Evolutionary conservation across 352 stramenopile genomes (phyloP), one percentile per base, ranked within the genome.

Genomic region (Pelagophyceae sp.): DNA sequence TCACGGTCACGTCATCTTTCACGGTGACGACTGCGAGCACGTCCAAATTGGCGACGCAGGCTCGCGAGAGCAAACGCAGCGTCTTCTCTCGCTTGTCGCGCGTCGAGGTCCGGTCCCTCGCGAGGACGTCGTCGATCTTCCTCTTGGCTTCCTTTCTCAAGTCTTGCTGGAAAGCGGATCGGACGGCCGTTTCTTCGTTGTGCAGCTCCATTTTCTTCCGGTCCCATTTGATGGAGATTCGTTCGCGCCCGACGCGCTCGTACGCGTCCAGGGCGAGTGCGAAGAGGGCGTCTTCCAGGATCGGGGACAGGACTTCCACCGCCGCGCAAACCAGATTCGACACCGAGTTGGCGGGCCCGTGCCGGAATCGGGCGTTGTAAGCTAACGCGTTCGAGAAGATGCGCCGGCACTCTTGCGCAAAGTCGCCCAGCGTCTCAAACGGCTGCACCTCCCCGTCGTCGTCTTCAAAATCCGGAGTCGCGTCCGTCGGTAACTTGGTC

Each of bases 261-360:
- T 74, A 74, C 5, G 33, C 67, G 17, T 74, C 37, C 35, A 74
- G 27, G 5, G 67, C 67, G 33, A 74, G 25, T 3, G 11, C 15
- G 67, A 74, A 74, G 23, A 74, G 67, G 15, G 67, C 67, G 17
- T 74, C 67, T 2, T 74, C 33, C 35, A 74, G 35, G 33, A 74
- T 37, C 15, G 67, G 67, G 11, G 1, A 0, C 35, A 74, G 17
- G 33, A 58, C 33, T 6, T 74, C 67, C 2, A 54, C 37, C 35
- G 67, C 31, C 35, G 5, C 17, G 35, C 33, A 58, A 23, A 74
- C n/a, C 2, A 38, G 6, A 37, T 35, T n/a, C 2, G 20, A 17
- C 15, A 31, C 23, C 35, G 19, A 38, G 35, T 58, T 27, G n/a
- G n/a, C n/a, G n/a, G n/a, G n/a, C n/a, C n/a, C n/a, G 27, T 58